Conservation (phyloP, 225 moss, liverwort and hornwort species). For the Marchantia paleacea region DNA sequence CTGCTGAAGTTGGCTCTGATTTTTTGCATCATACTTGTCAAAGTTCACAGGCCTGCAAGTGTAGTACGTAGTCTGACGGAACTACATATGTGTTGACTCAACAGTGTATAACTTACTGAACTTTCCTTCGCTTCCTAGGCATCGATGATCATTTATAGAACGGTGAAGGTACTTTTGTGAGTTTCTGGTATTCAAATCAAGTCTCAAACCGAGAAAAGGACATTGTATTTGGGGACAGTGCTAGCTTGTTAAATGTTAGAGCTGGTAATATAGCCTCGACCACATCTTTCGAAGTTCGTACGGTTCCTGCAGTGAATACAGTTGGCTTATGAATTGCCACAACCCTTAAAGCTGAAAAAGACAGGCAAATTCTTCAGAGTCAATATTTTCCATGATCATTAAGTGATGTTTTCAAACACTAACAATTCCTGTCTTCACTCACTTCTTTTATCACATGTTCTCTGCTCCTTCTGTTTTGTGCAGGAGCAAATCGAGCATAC, state of each 20-base stretch:
- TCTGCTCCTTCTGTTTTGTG: background rate
- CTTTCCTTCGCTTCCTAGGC: too few species aligned
- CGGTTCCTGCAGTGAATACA: slow-evolving; percentile 67
- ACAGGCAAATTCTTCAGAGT: background rate
- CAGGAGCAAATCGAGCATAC: slow-evolving; percentile 97
- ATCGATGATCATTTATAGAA: too few species aligned
- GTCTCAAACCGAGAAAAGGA: slow-evolving; percentile 85
- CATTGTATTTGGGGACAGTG: slow-evolving; percentile 77
- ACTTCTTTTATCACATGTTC: background rate
- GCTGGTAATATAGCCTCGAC: slow-evolving; percentile 67
- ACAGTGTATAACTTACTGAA: background rate
- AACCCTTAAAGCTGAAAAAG: too few species aligned
- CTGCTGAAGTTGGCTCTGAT: background rate
- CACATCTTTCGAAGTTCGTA: slow-evolving; percentile 65
- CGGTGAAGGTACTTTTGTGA: background rate
- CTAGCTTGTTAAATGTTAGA: slow-evolving; percentile 82
- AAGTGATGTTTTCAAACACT: background rate
- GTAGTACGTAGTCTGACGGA: background rate
- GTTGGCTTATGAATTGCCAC: too few species aligned
- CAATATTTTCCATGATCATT: background rate
- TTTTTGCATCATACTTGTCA: background rate
- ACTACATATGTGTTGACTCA: background rate
- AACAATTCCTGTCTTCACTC: background rate
- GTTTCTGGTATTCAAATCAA: background rate
- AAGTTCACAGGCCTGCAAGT: background rate